These are phyloP conservation scores for Porcisia hertigi DNA, from an alignment of 208 protist genomes.

Conservation along the genomic window DNA sequence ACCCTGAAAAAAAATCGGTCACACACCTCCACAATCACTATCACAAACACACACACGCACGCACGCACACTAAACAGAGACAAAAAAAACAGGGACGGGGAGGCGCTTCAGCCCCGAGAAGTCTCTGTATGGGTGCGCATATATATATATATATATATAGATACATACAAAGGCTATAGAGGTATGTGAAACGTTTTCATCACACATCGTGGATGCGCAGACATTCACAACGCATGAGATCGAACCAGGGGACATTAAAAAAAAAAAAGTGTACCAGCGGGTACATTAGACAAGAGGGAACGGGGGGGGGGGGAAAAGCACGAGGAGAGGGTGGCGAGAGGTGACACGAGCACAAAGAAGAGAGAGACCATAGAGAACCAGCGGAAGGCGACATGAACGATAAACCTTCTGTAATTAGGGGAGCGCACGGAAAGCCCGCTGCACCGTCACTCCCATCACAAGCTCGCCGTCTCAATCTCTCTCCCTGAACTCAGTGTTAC, in stretches of 20 bases:
- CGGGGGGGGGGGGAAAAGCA: neutral
- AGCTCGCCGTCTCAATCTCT: neutral
- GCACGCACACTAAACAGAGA: neutral
- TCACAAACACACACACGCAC: neutral
- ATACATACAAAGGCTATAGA: neutral
- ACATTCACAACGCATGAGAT: too few species aligned
- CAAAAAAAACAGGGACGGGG: too few species aligned
- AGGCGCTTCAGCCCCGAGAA: too few species aligned
- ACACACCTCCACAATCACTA: neutral
- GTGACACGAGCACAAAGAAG: neutral
- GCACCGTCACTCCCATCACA: neutral
- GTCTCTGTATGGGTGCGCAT: too few species aligned
- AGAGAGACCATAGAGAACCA: neutral
- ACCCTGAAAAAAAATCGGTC: conserved; percentile 3
- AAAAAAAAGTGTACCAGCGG: conserved; percentile 1
- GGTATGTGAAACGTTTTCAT: neutral
- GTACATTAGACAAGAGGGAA: neutral
- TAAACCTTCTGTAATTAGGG: too few species aligned
- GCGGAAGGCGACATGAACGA: neutral
- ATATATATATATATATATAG: conserved; percentile 1
- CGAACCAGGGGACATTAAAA: conserved; percentile 7
- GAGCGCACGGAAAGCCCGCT: neutral
- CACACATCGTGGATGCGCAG: neutral
- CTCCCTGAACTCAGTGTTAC: neutral
- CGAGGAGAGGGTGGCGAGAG: neutral